phyloP scores from a whole-genome alignment of 2,329 filamentous ascomycete species.

The Aureobasidium leucospermi region DNA sequence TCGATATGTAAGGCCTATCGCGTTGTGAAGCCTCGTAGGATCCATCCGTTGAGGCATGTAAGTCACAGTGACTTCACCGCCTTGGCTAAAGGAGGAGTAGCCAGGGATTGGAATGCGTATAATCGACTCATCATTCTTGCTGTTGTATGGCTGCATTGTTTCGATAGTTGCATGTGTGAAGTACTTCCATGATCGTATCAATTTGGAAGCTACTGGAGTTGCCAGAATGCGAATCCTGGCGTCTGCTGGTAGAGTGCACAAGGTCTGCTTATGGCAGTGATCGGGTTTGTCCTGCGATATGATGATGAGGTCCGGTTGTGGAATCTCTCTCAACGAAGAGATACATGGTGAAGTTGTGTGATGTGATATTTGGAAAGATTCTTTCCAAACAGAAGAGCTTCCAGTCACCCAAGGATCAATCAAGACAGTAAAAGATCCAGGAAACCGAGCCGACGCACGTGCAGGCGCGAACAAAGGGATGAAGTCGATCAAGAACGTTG shows the following conservation, averaged over 20 bases:
- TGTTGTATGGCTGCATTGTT: constrained; percentile 36
- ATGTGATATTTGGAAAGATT: constrained; percentile 53
- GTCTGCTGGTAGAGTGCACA: constrained; percentile 53
- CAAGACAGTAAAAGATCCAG: constrained; percentile 56
- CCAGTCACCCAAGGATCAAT: constrained; percentile 66
- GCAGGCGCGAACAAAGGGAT: constrained; percentile 43
- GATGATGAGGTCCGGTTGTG: constrained; percentile 49
- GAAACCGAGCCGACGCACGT: constrained; percentile 31
- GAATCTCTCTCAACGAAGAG: constrained; percentile 47
- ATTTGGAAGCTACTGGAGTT: constrained; percentile 55
- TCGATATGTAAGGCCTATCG: constrained; percentile 65
- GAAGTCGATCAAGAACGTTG: constrained; percentile 59
- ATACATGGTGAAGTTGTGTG: constrained; percentile 52
- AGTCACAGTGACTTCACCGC: constrained; percentile 64
- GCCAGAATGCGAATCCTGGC: constrained; percentile 58
- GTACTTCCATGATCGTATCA: constrained; percentile 61
- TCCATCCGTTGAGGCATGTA: constrained; percentile 57
- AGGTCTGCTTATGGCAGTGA: constrained; percentile 63
- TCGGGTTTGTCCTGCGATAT: constrained; percentile 58
- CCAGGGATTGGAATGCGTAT: constrained; percentile 49
- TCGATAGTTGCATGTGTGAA: constrained; percentile 48
- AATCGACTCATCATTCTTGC: constrained; percentile 33
- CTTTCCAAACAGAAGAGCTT: constrained; percentile 52
- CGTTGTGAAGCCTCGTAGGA: constrained; percentile 55
- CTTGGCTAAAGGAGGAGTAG: constrained; percentile 42